A percentile compares a stretch with the other conserved stretches of the same genome.
phyloP scores from a whole-genome alignment of 305 asterid species.

The Rubia tinctorum region DNA sequence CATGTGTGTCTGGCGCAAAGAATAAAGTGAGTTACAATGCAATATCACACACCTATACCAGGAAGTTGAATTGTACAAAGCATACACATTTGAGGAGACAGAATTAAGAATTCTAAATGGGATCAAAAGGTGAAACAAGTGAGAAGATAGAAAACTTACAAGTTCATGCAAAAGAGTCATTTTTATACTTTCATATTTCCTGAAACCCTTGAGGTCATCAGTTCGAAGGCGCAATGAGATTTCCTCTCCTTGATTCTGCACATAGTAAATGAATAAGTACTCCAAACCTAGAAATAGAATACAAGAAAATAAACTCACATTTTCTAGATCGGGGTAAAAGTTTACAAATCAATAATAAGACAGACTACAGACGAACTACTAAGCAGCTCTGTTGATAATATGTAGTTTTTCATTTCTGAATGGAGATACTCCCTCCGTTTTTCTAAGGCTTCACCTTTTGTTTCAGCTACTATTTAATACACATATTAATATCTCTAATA shows the following conservation, averaged over 20 bases:
- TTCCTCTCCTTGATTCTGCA: conserved; percentile 92
- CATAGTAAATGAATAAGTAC: conserved; percentile 22
- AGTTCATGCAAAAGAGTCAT: conserved; percentile 92
- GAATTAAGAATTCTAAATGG: neutral
- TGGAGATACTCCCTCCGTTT: no score
- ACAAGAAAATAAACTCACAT: neutral
- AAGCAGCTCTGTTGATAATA: neutral
- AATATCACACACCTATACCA: neutral
- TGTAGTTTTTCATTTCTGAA: neutral
- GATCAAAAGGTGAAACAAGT: neutral
- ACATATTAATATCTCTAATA: no score
- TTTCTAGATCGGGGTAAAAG: neutral
- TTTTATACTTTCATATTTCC: conserved; percentile 83
- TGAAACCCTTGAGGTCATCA: conserved; percentile 94
- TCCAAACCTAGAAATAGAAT: conserved; percentile 14
- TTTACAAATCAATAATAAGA: neutral
- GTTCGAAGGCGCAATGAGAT: conserved; percentile 93
- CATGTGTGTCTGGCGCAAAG: conserved; percentile 83
- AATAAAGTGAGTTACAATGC: conserved; percentile 9
- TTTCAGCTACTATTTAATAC: neutral
- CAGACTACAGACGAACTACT: neutral
- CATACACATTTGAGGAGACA: neutral
- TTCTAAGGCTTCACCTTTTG: no score
- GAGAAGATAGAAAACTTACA: conserved; percentile 35
- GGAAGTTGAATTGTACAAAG: neutral